Percentiles rank a stretch among this genome's conserved stretches.
Evolutionary conservation across 148 eudicot genomes (phyloP).

Genomic region (Vaccinium macrocarpon): DNA sequence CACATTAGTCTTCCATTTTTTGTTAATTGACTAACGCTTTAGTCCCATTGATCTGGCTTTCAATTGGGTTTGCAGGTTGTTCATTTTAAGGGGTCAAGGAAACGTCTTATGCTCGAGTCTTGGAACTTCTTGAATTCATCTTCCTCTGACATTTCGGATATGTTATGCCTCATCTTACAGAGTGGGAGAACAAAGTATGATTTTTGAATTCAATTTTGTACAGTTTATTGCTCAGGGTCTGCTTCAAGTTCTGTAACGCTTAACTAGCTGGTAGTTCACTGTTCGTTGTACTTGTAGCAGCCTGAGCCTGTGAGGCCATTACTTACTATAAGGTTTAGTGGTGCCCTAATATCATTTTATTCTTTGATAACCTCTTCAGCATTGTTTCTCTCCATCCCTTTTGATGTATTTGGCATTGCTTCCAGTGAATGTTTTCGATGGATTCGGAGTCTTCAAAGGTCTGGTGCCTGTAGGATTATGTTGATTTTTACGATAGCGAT

Average conservation of each 20-base stretch:
- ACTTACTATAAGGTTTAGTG: neutral
- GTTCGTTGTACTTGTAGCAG: neutral
- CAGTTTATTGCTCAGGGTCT: neutral
- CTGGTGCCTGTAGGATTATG: neutral
- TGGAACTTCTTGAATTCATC: constrained; percentile 70
- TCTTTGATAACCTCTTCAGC: neutral
- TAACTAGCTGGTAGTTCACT: neutral
- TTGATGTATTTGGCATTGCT: neutral
- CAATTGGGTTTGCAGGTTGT: constrained; percentile 51
- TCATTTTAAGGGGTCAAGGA: constrained; percentile 97
- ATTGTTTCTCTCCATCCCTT: neutral
- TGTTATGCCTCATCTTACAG: constrained; percentile 72
- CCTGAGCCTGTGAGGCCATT: neutral
- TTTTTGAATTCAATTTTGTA: constrained; percentile 34
- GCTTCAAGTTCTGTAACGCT: neutral
- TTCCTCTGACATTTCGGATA: constrained; percentile 59
- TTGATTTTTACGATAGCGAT: neutral
- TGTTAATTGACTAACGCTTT: neutral
- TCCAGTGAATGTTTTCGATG: neutral
- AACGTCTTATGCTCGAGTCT: constrained; percentile 92
- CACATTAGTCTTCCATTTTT: neutral
- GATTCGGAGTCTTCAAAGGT: neutral
- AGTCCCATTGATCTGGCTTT: neutral
- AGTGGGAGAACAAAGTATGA: constrained; percentile 96
- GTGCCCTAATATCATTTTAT: neutral